A percentile compares a stretch with the other conserved stretches of the same genome.
Evolutionary conservation across 2,329 filamentous ascomycete species (phyloP).

Genomic region (Colletotrichum tanaceti): DNA sequence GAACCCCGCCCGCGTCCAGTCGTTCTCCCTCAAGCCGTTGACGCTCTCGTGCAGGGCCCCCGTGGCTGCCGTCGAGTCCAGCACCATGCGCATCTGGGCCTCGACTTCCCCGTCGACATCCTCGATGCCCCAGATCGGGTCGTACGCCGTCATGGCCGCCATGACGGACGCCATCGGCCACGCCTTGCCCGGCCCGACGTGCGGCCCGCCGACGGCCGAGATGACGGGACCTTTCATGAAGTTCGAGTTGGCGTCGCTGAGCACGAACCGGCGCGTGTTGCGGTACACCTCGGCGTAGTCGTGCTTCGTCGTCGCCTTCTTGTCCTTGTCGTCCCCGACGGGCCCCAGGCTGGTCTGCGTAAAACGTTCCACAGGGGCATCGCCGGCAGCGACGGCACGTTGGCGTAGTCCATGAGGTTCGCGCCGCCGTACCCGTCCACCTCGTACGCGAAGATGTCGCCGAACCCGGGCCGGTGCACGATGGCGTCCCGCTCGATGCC

Average conservation of each 20-base stretch:
- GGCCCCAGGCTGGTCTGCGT: constrained; percentile 36
- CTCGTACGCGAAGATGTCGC: constrained; percentile 80
- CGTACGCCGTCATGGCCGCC: constrained; percentile 60
- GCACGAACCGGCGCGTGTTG: constrained; percentile 82
- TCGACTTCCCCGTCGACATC: constrained; percentile 51
- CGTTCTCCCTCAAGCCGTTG: constrained; percentile 53
- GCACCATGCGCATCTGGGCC: constrained; percentile 51
- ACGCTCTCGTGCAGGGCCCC: constrained; percentile 64
- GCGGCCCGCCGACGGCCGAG: constrained; percentile 76
- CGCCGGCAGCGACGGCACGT: constrained; percentile 74
- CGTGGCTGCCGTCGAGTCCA: constrained; percentile 54
- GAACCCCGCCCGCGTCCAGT: constrained; percentile 60
- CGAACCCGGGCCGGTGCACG: constrained; percentile 62
- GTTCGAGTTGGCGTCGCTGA: constrained; percentile 82
- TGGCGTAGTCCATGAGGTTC: constrained; percentile 78
- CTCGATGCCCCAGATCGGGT: constrained; percentile 42
- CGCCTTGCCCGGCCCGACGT: constrained; percentile 69
- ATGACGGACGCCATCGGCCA: constrained; percentile 70
- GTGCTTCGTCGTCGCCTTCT: constrained; percentile 49
- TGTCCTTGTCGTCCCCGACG: constrained; percentile 35
- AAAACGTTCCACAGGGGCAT: constrained; percentile 74
- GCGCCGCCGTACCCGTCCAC: constrained; percentile 78
- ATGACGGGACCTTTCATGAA: constrained; percentile 75
- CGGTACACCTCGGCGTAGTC: constrained; percentile 75
- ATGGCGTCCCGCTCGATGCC: constrained; percentile 80